phyloP scores from a whole-genome alignment of 495 filamentous ascomycete genomes.

The Hypoxylon fragiforme region DNA sequence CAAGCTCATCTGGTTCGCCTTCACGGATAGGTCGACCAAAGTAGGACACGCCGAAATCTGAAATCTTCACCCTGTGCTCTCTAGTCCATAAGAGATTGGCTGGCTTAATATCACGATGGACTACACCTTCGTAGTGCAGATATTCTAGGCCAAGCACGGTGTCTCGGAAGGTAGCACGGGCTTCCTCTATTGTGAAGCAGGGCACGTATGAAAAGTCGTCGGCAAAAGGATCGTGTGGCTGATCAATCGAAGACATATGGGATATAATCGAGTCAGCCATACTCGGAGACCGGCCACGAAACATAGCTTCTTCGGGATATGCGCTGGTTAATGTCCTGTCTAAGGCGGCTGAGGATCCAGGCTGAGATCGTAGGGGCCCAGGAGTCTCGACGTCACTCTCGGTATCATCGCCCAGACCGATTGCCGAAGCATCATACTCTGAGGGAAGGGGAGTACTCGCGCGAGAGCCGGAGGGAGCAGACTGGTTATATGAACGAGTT shows the following conservation, averaged over 20 bases:
- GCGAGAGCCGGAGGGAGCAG: slow-evolving; percentile 48
- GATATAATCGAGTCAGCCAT: slow-evolving; percentile 64
- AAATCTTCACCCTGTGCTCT: slow-evolving; percentile 91
- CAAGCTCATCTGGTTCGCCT: slow-evolving; percentile 74
- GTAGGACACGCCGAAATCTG: slow-evolving; percentile 99
- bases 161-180: slow-evolving; percentile 87
- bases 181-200: slow-evolving; percentile 81
- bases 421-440: slow-evolving; percentile 45
- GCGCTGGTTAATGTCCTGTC: slow-evolving; percentile 78
- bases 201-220: slow-evolving; percentile 90
- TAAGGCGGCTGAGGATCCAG: slow-evolving; percentile 58
- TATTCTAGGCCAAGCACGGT: slow-evolving; percentile 94
- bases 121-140: slow-evolving; percentile 93
- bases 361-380: slow-evolving; percentile 48
- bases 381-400: slow-evolving; percentile 53
- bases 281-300: slow-evolving; percentile 61
- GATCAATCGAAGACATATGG: slow-evolving; percentile 60
- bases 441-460: slow-evolving; percentile 48
- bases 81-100: slow-evolving; percentile 92
- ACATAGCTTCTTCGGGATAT: slow-evolving; percentile 59
- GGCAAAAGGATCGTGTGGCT: slow-evolving; percentile 62
- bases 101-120: slow-evolving; percentile 98
- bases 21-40: slow-evolving; percentile 80
- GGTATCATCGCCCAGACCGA: slow-evolving; percentile 31
- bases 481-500: slow-evolving; percentile 50